Base-by-base conservation (phyloP, 192 early-diverging fungal species). In the Jimgerdemannia flammicorona region DNA sequence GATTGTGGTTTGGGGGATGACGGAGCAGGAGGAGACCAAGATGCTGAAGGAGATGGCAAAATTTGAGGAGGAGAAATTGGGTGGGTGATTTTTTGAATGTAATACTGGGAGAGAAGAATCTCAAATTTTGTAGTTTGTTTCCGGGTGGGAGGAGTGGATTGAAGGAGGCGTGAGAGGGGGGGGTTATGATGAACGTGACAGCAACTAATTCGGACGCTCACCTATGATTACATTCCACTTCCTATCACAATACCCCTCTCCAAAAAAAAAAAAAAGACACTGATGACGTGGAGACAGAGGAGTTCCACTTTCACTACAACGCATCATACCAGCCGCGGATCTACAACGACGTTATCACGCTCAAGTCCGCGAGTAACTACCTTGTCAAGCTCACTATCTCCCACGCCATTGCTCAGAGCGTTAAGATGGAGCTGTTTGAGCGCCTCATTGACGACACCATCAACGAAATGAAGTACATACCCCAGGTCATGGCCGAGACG, bases 1-100 rank as follows among this genome's bases (percentile, higher is more conserved):
- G 6, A 89, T 95, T 14, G 97, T 99, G 0, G 93, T 99, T 76
- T 99, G 97, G 97, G 96, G 96, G 43, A 94, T 97, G 90, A 87
- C 90, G 40, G 91, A 92, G 72, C 79, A 86, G 29, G 95, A 99
- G 74, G 96, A 98, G 72, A 81, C 86, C 39, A 81, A 86, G 66
- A 80, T 97, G 44, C 83, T 99, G 64, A 83, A 84, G 17, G 93
- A 94, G 73, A 79, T 98, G 3, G 76, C 81, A 17, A 80, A 84
- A 3, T 95, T 94, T 80, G 91, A 94, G 71, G 91, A 94, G 66
- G 95, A 96, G 77, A 86, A 84, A 73, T 74, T 90, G 66, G 83
- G 87, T 88, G 76, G 54, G 73, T 19, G n/a, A n/a, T n/a, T n/a
- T n/a, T n/a, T n/a, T n/a, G n/a, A n/a, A n/a, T n/a, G n/a, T n/a